Base-by-base conservation (phyloP, 2,329 filamentous ascomycete species). In the Chaetomium globosum region DNA sequence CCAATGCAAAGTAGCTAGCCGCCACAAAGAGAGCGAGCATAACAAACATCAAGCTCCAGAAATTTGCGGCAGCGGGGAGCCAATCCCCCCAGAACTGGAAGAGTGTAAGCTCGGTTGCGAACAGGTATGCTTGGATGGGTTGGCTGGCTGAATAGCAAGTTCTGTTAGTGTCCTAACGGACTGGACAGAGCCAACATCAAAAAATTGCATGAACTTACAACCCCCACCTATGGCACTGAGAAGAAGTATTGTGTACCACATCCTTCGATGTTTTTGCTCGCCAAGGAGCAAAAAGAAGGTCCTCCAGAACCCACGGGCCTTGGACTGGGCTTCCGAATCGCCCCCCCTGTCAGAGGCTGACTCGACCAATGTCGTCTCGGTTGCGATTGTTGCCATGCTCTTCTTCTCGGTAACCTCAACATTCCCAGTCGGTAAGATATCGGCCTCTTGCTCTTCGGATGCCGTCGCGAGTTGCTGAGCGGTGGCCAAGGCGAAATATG, bases 41-140 rank as follows among this genome's bases (percentile, higher is more conserved):
- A 36, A 85, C 79, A 76, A 87, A 89, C 84, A 89, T 89, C 66
- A 87, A 76, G 1, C 85, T 83, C 85, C 85, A 89, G 71, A 89
- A 89, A 64, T 83, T 80, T 36, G 82, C 82, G 49, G 71, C 52
- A 1, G 52, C 65, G 10, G 80, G 76, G 1, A 77, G 74, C 51
- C 74, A 75, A 4, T 77, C 70, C 4, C 68, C 68, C 23, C 70
- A 65, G 23, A 76, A 75, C 30, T 79, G 75, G 70, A 86, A 87
- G 3, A 84, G 76, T 2, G 79, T 76, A 53, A 87, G 78, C 43
- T 86, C 76, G 54, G 82, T 79, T 4, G 82, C 83, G 66, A 87
- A 85, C 1, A 87, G 76, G 70, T 80, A 84, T 1, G 85, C 82
- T 67, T 85, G 83, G 6, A 85, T 63, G 0, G 74, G 74, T 13